Evolutionary conservation across 2,329 filamentous ascomycete genomes (phyloP).

Genomic region (Xylariaceae sp.): DNA sequence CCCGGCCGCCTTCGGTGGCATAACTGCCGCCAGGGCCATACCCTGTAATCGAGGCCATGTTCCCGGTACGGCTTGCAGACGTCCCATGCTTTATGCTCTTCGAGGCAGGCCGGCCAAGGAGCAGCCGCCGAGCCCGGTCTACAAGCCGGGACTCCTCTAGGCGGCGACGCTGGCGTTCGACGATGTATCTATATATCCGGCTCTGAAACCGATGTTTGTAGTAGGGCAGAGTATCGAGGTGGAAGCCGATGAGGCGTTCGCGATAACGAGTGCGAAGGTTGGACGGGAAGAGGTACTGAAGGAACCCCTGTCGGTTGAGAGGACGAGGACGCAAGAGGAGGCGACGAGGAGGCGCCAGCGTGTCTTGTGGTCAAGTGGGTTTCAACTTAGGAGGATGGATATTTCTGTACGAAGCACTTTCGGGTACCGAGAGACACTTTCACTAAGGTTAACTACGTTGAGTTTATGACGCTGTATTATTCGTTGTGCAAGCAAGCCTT

Average conservation of each 20-base stretch:
- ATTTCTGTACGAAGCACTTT: no score
- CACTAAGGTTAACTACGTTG: no score
- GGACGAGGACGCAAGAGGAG: slow-evolving; percentile 33
- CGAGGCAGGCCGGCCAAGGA: slow-evolving; percentile 34
- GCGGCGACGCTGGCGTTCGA: slow-evolving; percentile 56
- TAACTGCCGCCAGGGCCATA: slow-evolving; percentile 32
- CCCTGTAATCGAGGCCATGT: slow-evolving; percentile 31
- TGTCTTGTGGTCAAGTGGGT: no score
- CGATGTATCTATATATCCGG: slow-evolving; percentile 68
- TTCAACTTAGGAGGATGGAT: no score
- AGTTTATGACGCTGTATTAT: no score
- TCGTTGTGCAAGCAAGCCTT: no score
- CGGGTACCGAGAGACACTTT: no score
- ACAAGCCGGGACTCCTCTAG: slow-evolving; percentile 43
- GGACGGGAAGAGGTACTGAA: slow-evolving; percentile 65
- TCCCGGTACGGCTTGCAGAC: slow-evolving; percentile 18
- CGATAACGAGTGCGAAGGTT: slow-evolving; percentile 56
- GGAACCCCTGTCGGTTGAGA: slow-evolving; percentile 43
- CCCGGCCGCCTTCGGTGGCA: slow-evolving; percentile 36
- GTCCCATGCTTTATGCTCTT: slow-evolving; percentile 32
- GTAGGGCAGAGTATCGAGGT: slow-evolving; percentile 66
- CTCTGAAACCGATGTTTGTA: slow-evolving; percentile 68
- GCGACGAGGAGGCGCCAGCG: slow-evolving; percentile 42
- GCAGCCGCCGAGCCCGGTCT: slow-evolving; percentile 42
- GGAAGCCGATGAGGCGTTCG: slow-evolving; percentile 63